Conservation (phyloP, 1,284 basidiomycete species). For the Leccinum subfulvum region DNA sequence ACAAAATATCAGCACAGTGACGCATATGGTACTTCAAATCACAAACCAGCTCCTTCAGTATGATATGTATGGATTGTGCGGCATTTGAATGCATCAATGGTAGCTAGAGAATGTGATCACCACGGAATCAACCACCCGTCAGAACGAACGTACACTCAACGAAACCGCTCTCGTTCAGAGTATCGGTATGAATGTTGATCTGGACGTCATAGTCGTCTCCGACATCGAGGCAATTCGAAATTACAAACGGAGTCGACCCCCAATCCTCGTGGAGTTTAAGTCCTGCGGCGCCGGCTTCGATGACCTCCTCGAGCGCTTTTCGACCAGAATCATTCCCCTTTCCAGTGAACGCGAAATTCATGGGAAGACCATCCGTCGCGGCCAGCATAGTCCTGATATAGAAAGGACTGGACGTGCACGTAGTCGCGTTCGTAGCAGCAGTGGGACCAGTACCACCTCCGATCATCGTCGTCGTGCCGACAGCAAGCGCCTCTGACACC, state of each 20-base stretch:
- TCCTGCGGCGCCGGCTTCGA: conserved; percentile 86
- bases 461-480: conserved; percentile 83
- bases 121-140: background rate
- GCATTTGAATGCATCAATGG: conserved; percentile 84
- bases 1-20: conserved; percentile 2
- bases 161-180: conserved; percentile 92
- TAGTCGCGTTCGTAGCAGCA: conserved; percentile 86
- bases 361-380: conserved; percentile 84
- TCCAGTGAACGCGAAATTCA: conserved; percentile 93
- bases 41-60: conserved; percentile 84
- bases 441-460: conserved; percentile 94
- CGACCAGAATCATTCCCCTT: conserved; percentile 91
- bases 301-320: conserved; percentile 75
- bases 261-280: conserved; percentile 99
- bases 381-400: conserved; percentile 87
- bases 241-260: conserved; percentile 89
- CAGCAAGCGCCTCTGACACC: conserved; percentile 69
- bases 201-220: conserved; percentile 95
- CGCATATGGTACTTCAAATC: background rate
- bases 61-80: conserved; percentile 98
- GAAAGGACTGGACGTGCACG: conserved; percentile 88
- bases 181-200: conserved; percentile 97
- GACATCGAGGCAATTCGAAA: conserved; percentile 77
- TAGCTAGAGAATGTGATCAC: conserved; percentile 48
- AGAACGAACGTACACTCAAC: conserved; percentile 66